Conservation (phyloP, 306 rosid genomes). For the Malus asiatica region DNA sequence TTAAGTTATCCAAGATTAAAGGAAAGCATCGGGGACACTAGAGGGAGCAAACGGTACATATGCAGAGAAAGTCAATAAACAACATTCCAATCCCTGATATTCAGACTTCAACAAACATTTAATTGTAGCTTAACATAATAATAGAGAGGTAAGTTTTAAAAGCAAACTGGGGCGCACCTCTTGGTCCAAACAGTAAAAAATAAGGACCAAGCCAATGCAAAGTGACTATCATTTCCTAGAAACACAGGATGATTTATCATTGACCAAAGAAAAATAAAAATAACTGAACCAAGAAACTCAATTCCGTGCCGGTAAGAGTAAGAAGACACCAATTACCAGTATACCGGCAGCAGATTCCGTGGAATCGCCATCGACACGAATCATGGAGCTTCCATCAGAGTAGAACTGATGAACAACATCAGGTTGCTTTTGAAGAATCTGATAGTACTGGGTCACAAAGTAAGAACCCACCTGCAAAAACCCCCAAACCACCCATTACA, state of each 20-base stretch:
- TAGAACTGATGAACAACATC: slow-evolving; percentile 72
- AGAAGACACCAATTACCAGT: slow-evolving; percentile 26
- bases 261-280: neutral
- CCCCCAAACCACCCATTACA: neutral
- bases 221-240: neutral
- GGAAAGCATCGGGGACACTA: neutral
- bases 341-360: slow-evolving; percentile 48
- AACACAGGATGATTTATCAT: neutral
- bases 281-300: neutral
- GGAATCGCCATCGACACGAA: slow-evolving; percentile 56
- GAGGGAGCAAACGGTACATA: neutral
- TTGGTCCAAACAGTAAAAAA: neutral
- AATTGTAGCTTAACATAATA: neutral
- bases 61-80: neutral
- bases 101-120: neutral
- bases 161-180: neutral
- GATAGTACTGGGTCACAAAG: slow-evolving; percentile 79
- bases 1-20: neutral
- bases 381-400: slow-evolving; percentile 61
- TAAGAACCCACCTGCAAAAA: slow-evolving; percentile 78
- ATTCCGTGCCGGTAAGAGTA: neutral
- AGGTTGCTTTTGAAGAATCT: slow-evolving; percentile 73
- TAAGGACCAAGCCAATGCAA: neutral
- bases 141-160: neutral
- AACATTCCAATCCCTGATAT: neutral